A percentile compares a stretch with the other conserved stretches of the same genome.
These are phyloP conservation scores for Chlorella sp. DNA, from an alignment of 139 green algal genomes.

Conservation along the genomic window DNA sequence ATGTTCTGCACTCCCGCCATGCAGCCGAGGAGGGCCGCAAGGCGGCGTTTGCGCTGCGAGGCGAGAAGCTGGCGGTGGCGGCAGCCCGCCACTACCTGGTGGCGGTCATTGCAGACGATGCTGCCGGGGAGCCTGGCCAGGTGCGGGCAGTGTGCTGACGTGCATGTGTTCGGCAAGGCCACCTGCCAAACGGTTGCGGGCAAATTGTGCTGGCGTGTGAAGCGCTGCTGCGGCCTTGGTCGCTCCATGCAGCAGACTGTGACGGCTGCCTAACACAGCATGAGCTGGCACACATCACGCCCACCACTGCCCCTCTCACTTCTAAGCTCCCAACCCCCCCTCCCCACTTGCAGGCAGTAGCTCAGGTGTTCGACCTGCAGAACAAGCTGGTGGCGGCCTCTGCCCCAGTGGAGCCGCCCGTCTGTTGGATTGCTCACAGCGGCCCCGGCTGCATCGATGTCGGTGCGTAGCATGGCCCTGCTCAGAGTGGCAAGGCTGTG, in stretches of 20 bases:
- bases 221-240: no score
- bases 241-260: no score
- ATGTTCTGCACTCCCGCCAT: background rate
- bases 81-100: slow-evolving; percentile 70
- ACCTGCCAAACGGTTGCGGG: no score
- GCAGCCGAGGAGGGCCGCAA: slow-evolving; percentile 33
- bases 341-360: background rate
- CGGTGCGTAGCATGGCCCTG: background rate
- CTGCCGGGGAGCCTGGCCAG: background rate
- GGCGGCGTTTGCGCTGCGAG: slow-evolving; percentile 15
- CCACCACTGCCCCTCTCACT: no score
- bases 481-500: no score
- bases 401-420: slow-evolving; percentile 29
- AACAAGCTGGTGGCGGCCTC: slow-evolving; percentile 82
- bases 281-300: no score
- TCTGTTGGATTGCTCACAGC: slow-evolving; percentile 12
- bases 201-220: no score
- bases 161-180: no score
- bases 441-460: background rate
- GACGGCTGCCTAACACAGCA: no score
- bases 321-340: no score
- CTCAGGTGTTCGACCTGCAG: slow-evolving; percentile 79
- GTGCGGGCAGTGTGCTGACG: no score
- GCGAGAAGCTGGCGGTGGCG: slow-evolving; percentile 64
- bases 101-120: slow-evolving; percentile 43